Conservation (phyloP, 345 rosid species). For the Citrus trifoliata region DNA sequence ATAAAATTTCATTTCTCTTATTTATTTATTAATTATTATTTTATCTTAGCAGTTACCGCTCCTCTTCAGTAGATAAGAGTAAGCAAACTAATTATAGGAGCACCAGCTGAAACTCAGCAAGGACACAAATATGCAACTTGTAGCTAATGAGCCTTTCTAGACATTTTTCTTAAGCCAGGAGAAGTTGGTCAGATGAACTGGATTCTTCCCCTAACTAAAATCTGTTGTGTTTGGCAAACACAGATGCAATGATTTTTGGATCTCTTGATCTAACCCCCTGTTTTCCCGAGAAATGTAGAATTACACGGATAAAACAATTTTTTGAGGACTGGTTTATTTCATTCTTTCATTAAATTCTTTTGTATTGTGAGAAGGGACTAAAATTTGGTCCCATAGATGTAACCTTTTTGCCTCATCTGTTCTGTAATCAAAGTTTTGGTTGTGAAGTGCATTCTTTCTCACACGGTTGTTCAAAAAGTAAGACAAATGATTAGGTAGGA, state of each 20-base stretch:
- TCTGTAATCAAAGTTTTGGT: constrained; percentile 3
- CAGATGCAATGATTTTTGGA: neutral
- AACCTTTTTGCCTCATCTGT: neutral
- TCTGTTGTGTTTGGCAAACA: neutral
- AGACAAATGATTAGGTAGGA: neutral
- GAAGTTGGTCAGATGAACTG: neutral
- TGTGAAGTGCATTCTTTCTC: neutral
- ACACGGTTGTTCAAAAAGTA: neutral
- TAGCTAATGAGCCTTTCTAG: neutral
- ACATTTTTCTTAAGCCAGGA: neutral
- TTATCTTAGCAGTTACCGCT: neutral
- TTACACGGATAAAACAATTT: neutral
- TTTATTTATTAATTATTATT: neutral
- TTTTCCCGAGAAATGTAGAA: constrained; percentile 13
- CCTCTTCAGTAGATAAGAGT: no score
- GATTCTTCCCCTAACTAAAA: neutral
- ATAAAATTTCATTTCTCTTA: neutral
- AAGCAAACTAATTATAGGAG: neutral
- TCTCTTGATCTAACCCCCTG: constrained; percentile 3
- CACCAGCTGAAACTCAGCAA: neutral
- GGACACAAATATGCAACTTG: neutral
- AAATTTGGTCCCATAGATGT: constrained; percentile 16
- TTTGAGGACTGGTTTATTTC: constrained; percentile 11
- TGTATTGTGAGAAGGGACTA: neutral
- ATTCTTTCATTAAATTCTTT: constrained; percentile 20